Base-by-base conservation (phyloP, 352 stramenopile species). In the Globisporangium ultimum region DNA sequence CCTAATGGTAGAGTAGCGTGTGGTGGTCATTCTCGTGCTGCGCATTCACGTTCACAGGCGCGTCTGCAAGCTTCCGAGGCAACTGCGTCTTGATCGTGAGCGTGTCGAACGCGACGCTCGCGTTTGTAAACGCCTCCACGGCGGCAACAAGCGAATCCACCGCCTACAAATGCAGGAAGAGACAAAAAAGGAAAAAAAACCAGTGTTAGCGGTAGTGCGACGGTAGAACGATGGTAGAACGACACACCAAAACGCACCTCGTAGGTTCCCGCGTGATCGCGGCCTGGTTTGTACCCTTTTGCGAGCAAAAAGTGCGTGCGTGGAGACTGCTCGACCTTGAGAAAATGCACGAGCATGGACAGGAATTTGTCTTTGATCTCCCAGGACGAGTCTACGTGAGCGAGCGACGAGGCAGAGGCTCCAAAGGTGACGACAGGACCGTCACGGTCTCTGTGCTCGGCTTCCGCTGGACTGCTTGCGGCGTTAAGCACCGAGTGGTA, bases 251-350 rank as follows among this genome's bases (percentile, higher is more conserved):
- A 5, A 28, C 21, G 38, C 50, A 64, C 66, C 42, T 89, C 80
- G 17, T 83, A 76, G 2, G 72, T 86, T 5, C 66, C 78, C 0
- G 64, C 56, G 56, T 77, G 55, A 28, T 87, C 64, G 43, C 73
- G 76, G 22, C 80, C 76, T 3, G 80, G 80, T 14, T 76, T 75
- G 71, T 90, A 87, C 41, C 78, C 80, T 50, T 90, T 90, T 32
- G 68, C 66, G 15, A 88, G 59, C 53, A 90, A 50, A 49, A 88
- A 50, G 42, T 86, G 72, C n/a, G 70, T 78, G 47, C 53, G 45
- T 41, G 73, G 71, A 50, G 70, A 67, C 41, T 80, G 70, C 56
- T 88, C 78, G 32, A 85, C 66, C 50, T 76, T 71, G 38, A 85
- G 61, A 21, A 84, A 64, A 38, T 87, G 78, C 58, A 90, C 60